Conservation (phyloP, 2,329 filamentous ascomycete species). For the Nothophoma quercina region DNA sequence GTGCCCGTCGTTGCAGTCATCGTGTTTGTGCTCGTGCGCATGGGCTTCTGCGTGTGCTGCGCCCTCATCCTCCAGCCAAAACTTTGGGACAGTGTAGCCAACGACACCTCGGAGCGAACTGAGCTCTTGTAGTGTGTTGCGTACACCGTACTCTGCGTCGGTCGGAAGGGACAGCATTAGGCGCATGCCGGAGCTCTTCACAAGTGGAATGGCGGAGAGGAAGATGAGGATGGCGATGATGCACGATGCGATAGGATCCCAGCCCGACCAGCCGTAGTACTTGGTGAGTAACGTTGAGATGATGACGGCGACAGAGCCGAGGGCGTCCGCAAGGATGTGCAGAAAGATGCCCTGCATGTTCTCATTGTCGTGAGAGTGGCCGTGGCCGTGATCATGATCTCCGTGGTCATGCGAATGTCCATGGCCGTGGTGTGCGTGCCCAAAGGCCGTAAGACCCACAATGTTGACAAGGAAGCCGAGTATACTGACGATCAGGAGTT, state of each 20-base stretch:
- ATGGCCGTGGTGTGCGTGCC: conserved; percentile 64
- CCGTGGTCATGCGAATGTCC: conserved; percentile 56
- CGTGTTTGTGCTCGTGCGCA: conserved; percentile 49
- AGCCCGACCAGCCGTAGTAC: conserved; percentile 88
- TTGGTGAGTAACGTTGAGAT: conserved; percentile 88
- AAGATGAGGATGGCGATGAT: conserved; percentile 94
- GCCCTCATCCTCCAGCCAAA: conserved; percentile 83
- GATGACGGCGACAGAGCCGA: conserved; percentile 94
- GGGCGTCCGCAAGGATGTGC: conserved; percentile 91
- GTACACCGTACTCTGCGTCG: conserved; percentile 84
- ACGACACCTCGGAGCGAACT: conserved; percentile 83
- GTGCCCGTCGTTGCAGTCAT: conserved; percentile 24
- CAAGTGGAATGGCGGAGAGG: conserved; percentile 86
- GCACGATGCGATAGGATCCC: conserved; percentile 93
- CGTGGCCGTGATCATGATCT: conserved; percentile 45
- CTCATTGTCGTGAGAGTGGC: conserved; percentile 80
- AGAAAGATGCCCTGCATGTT: conserved; percentile 99
- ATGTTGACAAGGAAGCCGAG: conserved; percentile 89
- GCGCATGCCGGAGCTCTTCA: conserved; percentile 82
- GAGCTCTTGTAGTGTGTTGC: conserved; percentile 85
- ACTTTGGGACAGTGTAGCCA: conserved; percentile 85
- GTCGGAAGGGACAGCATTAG: conserved; percentile 85
- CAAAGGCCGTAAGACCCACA: conserved; percentile 87
- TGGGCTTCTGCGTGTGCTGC: conserved; percentile 52
- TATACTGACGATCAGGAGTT: conserved; percentile 87